A percentile compares a stretch with the other conserved stretches of the same genome.
Conservation (phyloP, 106 monocot species). For the Allium cepa region DNA sequence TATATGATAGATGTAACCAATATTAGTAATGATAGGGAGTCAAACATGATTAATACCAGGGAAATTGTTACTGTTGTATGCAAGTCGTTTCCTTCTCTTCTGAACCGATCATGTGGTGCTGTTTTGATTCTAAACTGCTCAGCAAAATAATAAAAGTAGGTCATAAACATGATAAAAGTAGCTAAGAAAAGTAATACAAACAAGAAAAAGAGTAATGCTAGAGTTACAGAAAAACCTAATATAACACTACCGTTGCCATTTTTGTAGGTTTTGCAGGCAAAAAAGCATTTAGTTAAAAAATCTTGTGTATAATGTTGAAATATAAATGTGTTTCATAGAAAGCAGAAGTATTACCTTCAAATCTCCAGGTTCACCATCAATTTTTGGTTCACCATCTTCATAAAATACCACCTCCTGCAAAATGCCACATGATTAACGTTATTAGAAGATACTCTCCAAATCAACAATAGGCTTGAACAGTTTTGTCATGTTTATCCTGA, state of each 20-base stretch:
- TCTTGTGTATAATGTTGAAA: no score
- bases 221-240: no score
- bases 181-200: not conserved
- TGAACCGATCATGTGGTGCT: conserved; percentile 78
- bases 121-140: conserved; percentile 86
- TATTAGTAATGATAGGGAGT: no score
- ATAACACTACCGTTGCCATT: no score
- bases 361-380: conserved; percentile 98
- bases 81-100: conserved; percentile 85
- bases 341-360: conserved; percentile 47
- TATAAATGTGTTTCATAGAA: no score
- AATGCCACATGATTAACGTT: conserved; percentile 1
- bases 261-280: no score
- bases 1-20: no score
- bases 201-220: not conserved
- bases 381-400: conserved; percentile 90
- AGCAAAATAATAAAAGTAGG: not conserved
- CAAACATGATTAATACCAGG: conserved; percentile 34
- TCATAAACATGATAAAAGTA: not conserved
- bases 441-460: not conserved
- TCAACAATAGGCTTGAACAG: no score
- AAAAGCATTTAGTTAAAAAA: no score
- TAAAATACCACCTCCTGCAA: conserved; percentile 79
- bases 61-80: conserved; percentile 81
- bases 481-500: no score